Evolutionary conservation across 257 asterid species (phyloP).

Genomic region (Mitragyna speciosa): DNA sequence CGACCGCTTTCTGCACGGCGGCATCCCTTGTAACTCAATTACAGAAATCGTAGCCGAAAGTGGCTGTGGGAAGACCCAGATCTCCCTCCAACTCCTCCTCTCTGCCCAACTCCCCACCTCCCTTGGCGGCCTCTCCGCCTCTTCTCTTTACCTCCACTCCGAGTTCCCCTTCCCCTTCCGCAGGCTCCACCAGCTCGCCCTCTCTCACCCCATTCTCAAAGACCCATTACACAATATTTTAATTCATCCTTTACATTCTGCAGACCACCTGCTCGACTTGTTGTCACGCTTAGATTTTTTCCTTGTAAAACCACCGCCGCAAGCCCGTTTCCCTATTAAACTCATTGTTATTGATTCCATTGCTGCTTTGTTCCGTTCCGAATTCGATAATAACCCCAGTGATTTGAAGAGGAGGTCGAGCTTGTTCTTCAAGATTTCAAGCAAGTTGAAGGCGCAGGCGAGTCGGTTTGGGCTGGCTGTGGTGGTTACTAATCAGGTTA

Average conservation of each 20-base stretch:
- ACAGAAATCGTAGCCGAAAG: conserved; percentile 94
- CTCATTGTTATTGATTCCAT: conserved; percentile 77
- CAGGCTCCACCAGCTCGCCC: conserved; percentile 70
- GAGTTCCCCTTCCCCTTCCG: conserved; percentile 83
- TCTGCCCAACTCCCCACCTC: conserved; percentile 71
- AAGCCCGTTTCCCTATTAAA: conserved; percentile 42
- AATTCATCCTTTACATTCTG: conserved; percentile 62
- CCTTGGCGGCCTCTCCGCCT: conserved; percentile 73
- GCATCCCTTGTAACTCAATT: conserved; percentile 67
- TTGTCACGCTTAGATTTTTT: conserved; percentile 64
- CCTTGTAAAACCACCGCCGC: conserved; percentile 13
- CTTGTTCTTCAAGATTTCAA: conserved; percentile 68
- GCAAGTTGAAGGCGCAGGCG: conserved; percentile 60
- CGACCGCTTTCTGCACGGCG: conserved; percentile 76
- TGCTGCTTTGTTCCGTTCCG: conserved; percentile 82
- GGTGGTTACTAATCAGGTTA: conserved; percentile 83
- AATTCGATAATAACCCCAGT: conserved; percentile 59
- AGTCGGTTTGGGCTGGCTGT: conserved; percentile 64
- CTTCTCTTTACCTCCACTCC: conserved; percentile 83
- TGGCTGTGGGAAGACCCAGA: conserved; percentile 90
- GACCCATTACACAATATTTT: conserved; percentile 51
- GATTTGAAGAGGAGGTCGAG: conserved; percentile 66
- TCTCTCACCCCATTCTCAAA: conserved; percentile 34
- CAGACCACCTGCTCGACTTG: conserved; percentile 83
- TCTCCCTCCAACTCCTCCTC: conserved; percentile 85